Evolutionary conservation across 306 rosid species (phyloP).

Genomic region (Cicer judaicum): DNA sequence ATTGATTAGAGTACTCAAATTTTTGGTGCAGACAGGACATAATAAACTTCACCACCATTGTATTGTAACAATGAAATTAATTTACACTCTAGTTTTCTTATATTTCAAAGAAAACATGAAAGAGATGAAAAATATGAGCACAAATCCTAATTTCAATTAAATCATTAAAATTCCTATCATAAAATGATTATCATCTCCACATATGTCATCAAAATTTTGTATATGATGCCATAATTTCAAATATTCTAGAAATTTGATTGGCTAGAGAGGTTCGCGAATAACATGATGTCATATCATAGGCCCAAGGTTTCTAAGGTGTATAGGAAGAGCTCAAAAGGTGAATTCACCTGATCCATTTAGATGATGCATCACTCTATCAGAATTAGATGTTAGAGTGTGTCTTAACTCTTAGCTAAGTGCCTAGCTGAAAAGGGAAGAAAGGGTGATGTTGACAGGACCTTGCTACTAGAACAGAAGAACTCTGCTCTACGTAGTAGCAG

Average conservation of each 20-base stretch:
- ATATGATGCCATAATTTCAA: conserved; percentile 15
- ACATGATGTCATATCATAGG: background rate
- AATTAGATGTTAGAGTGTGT: background rate
- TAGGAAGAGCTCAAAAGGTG: background rate
- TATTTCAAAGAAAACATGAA: background rate
- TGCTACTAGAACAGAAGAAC: background rate
- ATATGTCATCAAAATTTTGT: background rate
- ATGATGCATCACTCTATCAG: background rate
- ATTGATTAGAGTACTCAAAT: background rate
- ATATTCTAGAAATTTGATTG: conserved; percentile 15
- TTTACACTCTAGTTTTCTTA: background rate
- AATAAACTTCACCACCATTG: background rate
- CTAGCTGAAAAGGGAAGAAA: background rate
- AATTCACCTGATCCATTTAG: background rate
- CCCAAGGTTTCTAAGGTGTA: conserved; percentile 5
- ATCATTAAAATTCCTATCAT: conserved; percentile 18
- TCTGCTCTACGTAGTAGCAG: background rate
- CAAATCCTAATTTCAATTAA: background rate
- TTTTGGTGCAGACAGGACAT: conserved; percentile 4
- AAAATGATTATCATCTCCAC: conserved; percentile 4
- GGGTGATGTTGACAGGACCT: background rate
- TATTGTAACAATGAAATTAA: conserved; percentile 17
- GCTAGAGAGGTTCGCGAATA: background rate
- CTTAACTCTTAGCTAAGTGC: background rate
- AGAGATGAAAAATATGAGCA: conserved; percentile 10